phyloP scores from a whole-genome alignment of 108 stramenopile genomes.

The Cyclostephanos invisitatus region DNA sequence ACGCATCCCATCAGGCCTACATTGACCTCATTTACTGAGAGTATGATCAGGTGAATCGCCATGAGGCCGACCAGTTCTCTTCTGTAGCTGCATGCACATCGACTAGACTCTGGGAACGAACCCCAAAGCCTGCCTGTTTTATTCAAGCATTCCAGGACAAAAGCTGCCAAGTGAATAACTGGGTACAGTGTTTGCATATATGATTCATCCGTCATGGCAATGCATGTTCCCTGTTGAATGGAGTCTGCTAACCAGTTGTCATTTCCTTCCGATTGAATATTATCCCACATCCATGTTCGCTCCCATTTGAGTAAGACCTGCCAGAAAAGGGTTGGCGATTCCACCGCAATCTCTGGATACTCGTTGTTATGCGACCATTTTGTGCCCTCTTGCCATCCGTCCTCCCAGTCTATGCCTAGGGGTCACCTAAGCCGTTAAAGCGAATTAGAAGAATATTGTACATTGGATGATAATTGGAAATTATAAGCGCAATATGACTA shows the following conservation, averaged over 20 bases:
- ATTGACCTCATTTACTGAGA: slow-evolving; percentile 4
- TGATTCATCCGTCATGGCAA: slow-evolving; percentile 25
- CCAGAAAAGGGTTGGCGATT: background rate
- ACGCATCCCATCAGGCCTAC: background rate
- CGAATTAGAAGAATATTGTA: background rate
- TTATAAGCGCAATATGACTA: too few species aligned
- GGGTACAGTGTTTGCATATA: slow-evolving; percentile 7
- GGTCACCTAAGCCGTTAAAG: background rate
- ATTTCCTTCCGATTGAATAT: background rate
- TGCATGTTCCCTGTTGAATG: background rate
- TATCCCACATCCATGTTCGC: slow-evolving; percentile 7
- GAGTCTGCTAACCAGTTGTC: slow-evolving; percentile 9
- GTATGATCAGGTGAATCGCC: slow-evolving; percentile 14
- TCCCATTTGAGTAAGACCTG: background rate
- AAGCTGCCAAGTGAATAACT: slow-evolving; percentile 2
- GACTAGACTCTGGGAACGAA: slow-evolving; percentile 1
- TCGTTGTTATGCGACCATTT: background rate
- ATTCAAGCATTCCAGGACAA: slow-evolving; percentile 8
- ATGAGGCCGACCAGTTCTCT: slow-evolving; percentile 27
- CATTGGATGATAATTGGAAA: too few species aligned
- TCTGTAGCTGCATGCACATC: slow-evolving; percentile 15
- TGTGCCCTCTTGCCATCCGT: background rate
- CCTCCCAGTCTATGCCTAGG: background rate
- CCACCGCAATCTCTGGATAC: background rate
- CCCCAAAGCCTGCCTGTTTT: slow-evolving; percentile 3